phyloP scores from a whole-genome alignment of 805 yeast species.

The Wickerhamiella azyma region DNA sequence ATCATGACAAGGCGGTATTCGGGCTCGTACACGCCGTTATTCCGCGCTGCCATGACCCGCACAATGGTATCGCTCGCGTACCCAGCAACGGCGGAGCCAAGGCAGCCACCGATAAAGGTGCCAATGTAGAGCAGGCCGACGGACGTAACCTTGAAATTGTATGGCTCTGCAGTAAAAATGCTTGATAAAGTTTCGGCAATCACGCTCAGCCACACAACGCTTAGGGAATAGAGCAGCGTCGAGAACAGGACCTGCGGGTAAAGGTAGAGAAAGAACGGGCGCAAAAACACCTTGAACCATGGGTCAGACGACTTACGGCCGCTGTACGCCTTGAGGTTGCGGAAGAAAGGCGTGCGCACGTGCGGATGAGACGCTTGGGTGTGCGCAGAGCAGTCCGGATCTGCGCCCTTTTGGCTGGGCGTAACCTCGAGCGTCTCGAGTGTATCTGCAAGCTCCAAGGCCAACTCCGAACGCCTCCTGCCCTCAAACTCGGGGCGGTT shows the following conservation, averaged over 20 bases:
- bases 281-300: constrained; percentile 41
- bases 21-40: constrained; percentile 47
- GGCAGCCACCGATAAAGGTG: constrained; percentile 43
- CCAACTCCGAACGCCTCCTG: not conserved
- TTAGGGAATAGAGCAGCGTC: constrained; percentile 38
- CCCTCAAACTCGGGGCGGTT: constrained; percentile 9
- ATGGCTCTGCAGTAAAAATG: constrained; percentile 35
- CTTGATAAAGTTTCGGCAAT: constrained; percentile 43
- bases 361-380: no score
- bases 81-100: constrained; percentile 45
- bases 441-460: not conserved
- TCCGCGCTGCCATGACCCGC: constrained; percentile 31
- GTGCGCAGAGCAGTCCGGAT: not conserved
- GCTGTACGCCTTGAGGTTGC: constrained; percentile 31
- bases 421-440: not conserved
- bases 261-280: constrained; percentile 37
- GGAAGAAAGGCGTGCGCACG: constrained; percentile 21
- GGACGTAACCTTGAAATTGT: constrained; percentile 32
- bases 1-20: constrained; percentile 46
- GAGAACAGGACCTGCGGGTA: constrained; percentile 43
- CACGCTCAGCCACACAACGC: constrained; percentile 52
- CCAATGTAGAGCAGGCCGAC: constrained; percentile 42
- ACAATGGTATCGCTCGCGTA: constrained; percentile 36
- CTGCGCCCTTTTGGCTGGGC: no score
- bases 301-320: constrained; percentile 39